These are phyloP conservation scores for Pyrus betulifolia DNA, from an alignment of 306 rosid genomes.

Conservation along the genomic window DNA sequence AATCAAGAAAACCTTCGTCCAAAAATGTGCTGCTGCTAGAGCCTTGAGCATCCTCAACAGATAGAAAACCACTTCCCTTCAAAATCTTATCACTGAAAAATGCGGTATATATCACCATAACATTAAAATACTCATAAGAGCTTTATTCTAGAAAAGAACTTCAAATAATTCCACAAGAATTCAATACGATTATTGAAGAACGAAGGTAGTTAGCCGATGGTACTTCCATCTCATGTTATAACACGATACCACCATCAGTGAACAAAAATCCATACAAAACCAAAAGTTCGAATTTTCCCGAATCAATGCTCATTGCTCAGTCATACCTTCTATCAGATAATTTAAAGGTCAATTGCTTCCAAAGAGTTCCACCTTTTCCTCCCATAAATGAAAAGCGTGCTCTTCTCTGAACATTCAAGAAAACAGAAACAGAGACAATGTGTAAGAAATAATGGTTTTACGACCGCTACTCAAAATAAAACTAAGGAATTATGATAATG, in stretches of 20 bases:
- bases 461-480: background rate
- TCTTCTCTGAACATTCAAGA: constrained; percentile 50
- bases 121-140: background rate
- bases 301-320: background rate
- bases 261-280: background rate
- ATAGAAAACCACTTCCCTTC: constrained; percentile 62
- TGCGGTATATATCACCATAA: background rate
- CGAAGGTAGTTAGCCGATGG: background rate
- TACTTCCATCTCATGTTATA: background rate
- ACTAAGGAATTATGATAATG: background rate
- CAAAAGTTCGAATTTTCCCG: background rate
- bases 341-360: constrained; percentile 81
- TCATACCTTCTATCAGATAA: constrained; percentile 72
- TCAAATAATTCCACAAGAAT: background rate
- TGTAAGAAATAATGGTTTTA: background rate
- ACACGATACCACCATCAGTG: background rate
- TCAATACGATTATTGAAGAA: background rate
- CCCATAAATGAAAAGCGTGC: constrained; percentile 99
- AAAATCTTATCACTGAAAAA: constrained; percentile 47
- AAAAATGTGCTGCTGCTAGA: constrained; percentile 39
- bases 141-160: background rate
- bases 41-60: constrained; percentile 68
- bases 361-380: constrained; percentile 82
- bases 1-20: constrained; percentile 80
- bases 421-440: background rate